phyloP scores from a whole-genome alignment of 768 basidiomycete genomes.

The Cystobasidium tubakii region DNA sequence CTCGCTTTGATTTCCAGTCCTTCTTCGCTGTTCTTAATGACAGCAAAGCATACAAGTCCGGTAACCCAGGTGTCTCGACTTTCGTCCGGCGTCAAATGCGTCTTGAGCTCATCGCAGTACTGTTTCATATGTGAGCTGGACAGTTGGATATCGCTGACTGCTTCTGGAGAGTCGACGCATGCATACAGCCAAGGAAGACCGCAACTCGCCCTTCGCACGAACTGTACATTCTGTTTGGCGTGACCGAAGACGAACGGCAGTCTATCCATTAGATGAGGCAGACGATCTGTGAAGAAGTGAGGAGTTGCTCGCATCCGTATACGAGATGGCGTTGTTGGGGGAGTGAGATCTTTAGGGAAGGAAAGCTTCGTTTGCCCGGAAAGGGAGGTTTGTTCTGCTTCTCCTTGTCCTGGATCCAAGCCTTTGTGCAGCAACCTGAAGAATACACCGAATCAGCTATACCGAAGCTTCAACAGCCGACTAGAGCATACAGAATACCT shows the following conservation, averaged over 20 bases:
- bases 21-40: background rate
- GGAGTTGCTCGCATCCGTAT: conserved; percentile 4
- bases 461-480: background rate
- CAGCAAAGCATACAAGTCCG: background rate
- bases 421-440: conserved; percentile 10
- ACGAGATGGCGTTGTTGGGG: background rate
- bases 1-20: background rate
- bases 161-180: background rate
- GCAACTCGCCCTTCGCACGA: conserved; percentile 7
- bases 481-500: background rate
- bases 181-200: conserved; percentile 15
- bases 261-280: background rate
- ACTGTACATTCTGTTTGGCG: background rate
- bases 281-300: background rate
- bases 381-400: background rate
- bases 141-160: background rate
- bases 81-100: background rate
- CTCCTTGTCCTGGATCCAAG: background rate
- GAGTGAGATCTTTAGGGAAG: background rate
- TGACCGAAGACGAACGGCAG: background rate
- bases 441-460: background rate
- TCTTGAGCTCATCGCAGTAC: background rate
- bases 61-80: background rate
- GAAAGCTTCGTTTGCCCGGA: conserved; percentile 23
- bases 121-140: background rate